These are phyloP conservation scores for Tritrichomonas musculus DNA, from an alignment of 208 protist genomes.

Conservation along the genomic window DNA sequence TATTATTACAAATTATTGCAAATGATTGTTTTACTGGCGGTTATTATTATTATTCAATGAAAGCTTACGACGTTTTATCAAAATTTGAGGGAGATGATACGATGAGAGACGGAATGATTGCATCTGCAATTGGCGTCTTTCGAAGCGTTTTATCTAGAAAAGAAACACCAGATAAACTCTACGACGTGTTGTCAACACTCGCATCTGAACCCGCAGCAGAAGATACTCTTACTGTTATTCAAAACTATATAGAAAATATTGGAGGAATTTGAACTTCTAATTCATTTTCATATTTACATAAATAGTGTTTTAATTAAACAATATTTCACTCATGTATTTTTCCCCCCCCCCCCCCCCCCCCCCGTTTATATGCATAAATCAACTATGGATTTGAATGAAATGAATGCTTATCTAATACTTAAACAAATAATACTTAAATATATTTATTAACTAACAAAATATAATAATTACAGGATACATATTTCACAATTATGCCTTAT, in stretches of 20 bases:
- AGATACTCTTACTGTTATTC: background rate
- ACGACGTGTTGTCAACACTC: background rate
- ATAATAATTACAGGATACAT: too few relatives aligned
- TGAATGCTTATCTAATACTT: too few relatives aligned
- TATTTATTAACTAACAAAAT: too few relatives aligned
- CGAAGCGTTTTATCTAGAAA: background rate
- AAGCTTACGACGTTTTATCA: background rate
- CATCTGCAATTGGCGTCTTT: conserved; percentile 6
- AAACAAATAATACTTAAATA: too few relatives aligned
- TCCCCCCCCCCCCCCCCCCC: too few relatives aligned
- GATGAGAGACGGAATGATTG: background rate
- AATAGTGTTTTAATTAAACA: too few relatives aligned
- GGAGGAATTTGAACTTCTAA: too few relatives aligned
- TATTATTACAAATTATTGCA: background rate
- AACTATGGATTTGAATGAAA: too few relatives aligned
- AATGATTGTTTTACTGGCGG: background rate
- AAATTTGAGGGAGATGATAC: background rate
- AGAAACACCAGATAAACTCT: background rate
- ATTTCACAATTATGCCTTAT: too few relatives aligned
- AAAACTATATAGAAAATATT: background rate
- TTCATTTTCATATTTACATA: too few relatives aligned
- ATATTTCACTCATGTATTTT: too few relatives aligned
- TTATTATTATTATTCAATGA: background rate
- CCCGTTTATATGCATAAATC: too few relatives aligned
- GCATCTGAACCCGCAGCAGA: background rate